phyloP scores from a whole-genome alignment of 2,329 filamentous ascomycete species.

The Stemphylium beticola region DNA sequence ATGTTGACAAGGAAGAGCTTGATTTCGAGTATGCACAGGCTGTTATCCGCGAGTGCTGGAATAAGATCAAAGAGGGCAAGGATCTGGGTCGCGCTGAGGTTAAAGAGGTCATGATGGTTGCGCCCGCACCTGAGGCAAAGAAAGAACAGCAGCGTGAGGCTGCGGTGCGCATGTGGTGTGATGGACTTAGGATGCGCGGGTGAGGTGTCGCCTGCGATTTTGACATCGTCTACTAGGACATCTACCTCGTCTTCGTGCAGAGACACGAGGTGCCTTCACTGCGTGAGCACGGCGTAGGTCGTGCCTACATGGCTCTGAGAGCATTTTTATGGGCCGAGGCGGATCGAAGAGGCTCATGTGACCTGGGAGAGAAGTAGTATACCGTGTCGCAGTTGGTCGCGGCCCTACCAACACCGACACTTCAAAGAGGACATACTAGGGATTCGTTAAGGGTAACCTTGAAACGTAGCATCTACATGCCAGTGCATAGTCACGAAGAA shows the following conservation, averaged over 20 bases:
- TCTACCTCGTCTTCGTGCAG: no score
- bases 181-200: slow-evolving; percentile 35
- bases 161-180: slow-evolving; percentile 43
- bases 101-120: slow-evolving; percentile 36
- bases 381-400: no score
- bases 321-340: no score
- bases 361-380: no score
- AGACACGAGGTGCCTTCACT: background rate
- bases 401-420: no score
- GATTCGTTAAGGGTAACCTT: no score
- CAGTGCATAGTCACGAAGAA: no score
- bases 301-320: background rate
- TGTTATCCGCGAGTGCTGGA: slow-evolving; percentile 36
- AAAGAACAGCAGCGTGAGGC: slow-evolving; percentile 26
- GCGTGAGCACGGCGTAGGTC: background rate
- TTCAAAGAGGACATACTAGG: no score
- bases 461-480: no score
- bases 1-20: slow-evolving; percentile 9
- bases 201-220: slow-evolving; percentile 12
- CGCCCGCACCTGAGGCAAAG: slow-evolving; percentile 1
- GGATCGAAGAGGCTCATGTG: no score
- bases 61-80: slow-evolving; percentile 23
- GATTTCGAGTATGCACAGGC: slow-evolving; percentile 34
- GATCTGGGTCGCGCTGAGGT: slow-evolving; percentile 36
- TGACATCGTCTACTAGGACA: background rate